phyloP scores from a whole-genome alignment of 148 eudicot species.

The Diospyros lotus region DNA sequence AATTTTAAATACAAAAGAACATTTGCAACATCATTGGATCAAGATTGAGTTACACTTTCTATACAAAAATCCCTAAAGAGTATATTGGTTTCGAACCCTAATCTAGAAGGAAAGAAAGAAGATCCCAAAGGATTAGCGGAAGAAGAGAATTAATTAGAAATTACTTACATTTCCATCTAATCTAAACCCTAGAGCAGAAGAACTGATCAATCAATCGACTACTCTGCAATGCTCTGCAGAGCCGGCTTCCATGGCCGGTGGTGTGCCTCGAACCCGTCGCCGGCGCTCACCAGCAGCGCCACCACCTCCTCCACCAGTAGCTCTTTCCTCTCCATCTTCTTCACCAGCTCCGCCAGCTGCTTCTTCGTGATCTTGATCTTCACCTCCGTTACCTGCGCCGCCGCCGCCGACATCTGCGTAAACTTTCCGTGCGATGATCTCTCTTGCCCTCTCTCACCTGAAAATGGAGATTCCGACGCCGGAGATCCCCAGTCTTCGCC shows the following conservation, averaged over 20 bases:
- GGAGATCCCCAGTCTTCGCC: conserved; percentile 32
- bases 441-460: background rate
- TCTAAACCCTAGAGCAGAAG: no score
- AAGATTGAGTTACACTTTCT: no score
- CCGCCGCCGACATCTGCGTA: background rate
- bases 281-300: conserved; percentile 28
- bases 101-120: no score
- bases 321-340: conserved; percentile 15
- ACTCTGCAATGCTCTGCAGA: conserved; percentile 50
- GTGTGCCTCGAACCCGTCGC: conserved; percentile 25
- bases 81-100: no score
- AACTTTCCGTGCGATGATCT: background rate
- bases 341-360: conserved; percentile 30
- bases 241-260: conserved; percentile 57
- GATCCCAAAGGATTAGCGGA: no score
- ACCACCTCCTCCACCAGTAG: conserved; percentile 37
- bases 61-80: no score
- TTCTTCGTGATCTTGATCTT: conserved; percentile 37
- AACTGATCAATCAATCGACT: background rate
- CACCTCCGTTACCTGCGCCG: conserved; percentile 15
- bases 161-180: no score
- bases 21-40: no score
- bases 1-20: no score
- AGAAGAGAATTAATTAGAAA: no score
- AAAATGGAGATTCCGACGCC: background rate